These are phyloP conservation scores for Aspergillus piperis DNA, from an alignment of 2,329 filamentous ascomycete genomes.

Conservation along the genomic window DNA sequence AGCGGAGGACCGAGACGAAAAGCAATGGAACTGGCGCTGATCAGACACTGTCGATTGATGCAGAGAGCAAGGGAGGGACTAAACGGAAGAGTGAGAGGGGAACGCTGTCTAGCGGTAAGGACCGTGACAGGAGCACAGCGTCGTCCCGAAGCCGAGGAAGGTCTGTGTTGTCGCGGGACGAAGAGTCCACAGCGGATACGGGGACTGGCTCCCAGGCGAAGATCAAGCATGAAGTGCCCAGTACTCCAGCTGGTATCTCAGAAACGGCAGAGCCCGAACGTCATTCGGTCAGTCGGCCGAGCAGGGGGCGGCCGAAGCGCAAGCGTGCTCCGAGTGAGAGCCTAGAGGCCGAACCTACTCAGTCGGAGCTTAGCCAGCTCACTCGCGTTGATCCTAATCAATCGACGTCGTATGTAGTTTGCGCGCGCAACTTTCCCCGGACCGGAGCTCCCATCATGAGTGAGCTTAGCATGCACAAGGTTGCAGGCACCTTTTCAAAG, in stretches of 20 bases:
- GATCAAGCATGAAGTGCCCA: slow-evolving; percentile 38
- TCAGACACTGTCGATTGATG: slow-evolving; percentile 16
- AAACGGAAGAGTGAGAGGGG: slow-evolving; percentile 32
- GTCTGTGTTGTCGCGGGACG: slow-evolving; percentile 40
- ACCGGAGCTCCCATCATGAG: slow-evolving; percentile 73
- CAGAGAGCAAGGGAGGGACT: slow-evolving; percentile 21
- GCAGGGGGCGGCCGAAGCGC: slow-evolving; percentile 39
- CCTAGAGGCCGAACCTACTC: slow-evolving; percentile 31
- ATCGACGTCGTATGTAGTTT: slow-evolving; percentile 41
- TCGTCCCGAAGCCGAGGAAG: slow-evolving; percentile 41
- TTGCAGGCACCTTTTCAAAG: slow-evolving; percentile 77
- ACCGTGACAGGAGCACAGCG: slow-evolving; percentile 36
- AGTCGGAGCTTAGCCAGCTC: slow-evolving; percentile 29
- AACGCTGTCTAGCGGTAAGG: slow-evolving; percentile 25
- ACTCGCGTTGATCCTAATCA: slow-evolving; percentile 33
- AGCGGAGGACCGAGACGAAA: slow-evolving; percentile 24
- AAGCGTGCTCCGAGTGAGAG: slow-evolving; percentile 43
- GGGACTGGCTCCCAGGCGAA: slow-evolving; percentile 17
- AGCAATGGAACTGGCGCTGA: slow-evolving; percentile 26
- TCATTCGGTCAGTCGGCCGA: slow-evolving; percentile 27
- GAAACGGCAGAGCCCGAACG: slow-evolving; percentile 38
- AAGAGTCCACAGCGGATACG: slow-evolving; percentile 27
- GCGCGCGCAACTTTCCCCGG: slow-evolving; percentile 57
- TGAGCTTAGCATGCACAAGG: slow-evolving; percentile 73
- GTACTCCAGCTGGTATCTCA: slow-evolving; percentile 36